These are phyloP conservation scores for Calophaca sinica DNA, from an alignment of 306 rosid species.

Conservation along the genomic window DNA sequence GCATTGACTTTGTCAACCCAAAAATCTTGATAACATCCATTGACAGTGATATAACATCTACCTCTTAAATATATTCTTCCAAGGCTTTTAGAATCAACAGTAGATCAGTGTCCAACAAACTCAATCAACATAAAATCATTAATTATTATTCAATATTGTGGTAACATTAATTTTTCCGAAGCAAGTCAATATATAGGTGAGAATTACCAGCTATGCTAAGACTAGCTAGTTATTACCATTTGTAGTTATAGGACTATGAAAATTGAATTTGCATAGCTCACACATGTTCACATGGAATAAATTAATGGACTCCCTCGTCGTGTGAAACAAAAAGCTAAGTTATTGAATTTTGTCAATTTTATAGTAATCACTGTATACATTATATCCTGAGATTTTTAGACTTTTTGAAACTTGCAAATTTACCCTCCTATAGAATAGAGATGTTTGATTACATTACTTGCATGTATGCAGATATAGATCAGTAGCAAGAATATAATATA, in stretches of 20 bases:
- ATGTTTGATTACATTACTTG: no score
- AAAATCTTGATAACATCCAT: neutral
- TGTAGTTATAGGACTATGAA: neutral
- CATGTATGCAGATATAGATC: no score
- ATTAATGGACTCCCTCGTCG: no score
- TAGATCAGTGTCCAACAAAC: constrained; percentile 4
- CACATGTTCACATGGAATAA: neutral
- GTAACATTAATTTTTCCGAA: neutral
- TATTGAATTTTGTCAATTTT: no score
- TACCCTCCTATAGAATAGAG: no score
- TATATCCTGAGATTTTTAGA: no score
- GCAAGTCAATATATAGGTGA: neutral
- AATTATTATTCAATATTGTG: neutral
- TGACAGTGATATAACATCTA: neutral
- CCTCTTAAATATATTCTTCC: neutral
- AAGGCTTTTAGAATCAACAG: neutral
- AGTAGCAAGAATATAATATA: no score
- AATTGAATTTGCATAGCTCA: neutral
- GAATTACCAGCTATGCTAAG: neutral
- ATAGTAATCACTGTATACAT: no score
- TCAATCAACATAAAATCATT: neutral
- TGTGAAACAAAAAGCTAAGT: no score
- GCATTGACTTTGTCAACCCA: neutral
- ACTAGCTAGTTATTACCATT: neutral
- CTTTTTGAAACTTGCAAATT: no score